Percentiles rank a stretch among this genome's conserved stretches.
These are phyloP conservation scores for Amoeboaphelidium protococcarum DNA, from an alignment of 371 early-diverging fungal genomes.

Conservation along the genomic window DNA sequence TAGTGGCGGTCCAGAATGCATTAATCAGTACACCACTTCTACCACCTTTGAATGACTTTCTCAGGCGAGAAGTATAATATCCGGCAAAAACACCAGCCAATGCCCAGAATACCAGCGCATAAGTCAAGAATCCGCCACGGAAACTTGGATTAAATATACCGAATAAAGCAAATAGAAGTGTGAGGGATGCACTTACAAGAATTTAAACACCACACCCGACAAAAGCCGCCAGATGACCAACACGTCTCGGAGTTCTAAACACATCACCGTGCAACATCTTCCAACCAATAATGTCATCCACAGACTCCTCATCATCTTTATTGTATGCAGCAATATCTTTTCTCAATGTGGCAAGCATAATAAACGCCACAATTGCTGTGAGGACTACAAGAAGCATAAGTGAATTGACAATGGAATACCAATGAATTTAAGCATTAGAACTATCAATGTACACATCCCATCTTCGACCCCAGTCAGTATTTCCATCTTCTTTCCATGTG, in stretches of 20 bases:
- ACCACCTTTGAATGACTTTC: conserved; percentile 1
- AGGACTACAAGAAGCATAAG: conserved; percentile 56
- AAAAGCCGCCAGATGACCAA: neutral
- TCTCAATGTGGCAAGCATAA: conserved; percentile 36
- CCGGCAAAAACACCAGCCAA: conserved; percentile 1
- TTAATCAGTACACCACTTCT: too few relatives aligned
- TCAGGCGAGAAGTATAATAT: conserved; percentile 2
- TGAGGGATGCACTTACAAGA: neutral
- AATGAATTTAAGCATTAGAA: neutral
- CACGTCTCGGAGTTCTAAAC: conserved; percentile 32
- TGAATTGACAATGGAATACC: conserved; percentile 47
- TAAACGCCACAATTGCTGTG: conserved; percentile 39
- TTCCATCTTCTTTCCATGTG: conserved; percentile 23
- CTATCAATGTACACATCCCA: conserved; percentile 4
- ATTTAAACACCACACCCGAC: neutral
- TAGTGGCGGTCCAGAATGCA: neutral
- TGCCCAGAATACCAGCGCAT: neutral
- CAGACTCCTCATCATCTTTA: conserved; percentile 19
- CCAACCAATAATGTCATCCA: conserved; percentile 27
- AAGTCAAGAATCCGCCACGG: neutral
- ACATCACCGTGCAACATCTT: conserved; percentile 69
- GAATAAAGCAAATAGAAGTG: neutral
- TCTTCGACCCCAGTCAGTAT: conserved; percentile 22
- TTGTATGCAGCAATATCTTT: conserved; percentile 54
- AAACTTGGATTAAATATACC: neutral